Evolutionary conservation across 768 basidiomycete genomes (phyloP).

Genomic region (Vararia minispora): DNA sequence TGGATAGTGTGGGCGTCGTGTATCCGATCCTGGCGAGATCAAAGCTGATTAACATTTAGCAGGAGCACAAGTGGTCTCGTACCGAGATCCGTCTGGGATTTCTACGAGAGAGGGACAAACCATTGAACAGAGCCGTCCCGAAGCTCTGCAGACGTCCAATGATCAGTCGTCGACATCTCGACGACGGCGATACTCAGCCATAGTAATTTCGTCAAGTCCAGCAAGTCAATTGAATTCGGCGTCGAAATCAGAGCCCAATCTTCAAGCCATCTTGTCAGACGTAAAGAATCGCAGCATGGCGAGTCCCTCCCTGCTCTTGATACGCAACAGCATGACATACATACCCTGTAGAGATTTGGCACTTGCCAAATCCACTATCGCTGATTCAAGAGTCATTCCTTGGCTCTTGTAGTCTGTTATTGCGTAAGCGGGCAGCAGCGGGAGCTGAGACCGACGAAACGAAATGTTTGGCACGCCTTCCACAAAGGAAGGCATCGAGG

Average conservation of each 20-base stretch:
- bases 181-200: too few relatives aligned
- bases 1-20: too few relatives aligned
- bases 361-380: not conserved
- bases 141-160: too few relatives aligned
- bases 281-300: not conserved
- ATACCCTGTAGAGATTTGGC: not conserved
- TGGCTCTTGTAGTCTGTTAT: conserved; percentile 1
- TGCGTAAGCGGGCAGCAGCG: not conserved
- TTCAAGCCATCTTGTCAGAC: not conserved
- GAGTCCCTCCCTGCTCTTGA: not conserved
- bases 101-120: too few relatives aligned
- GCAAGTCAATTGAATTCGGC: too few relatives aligned
- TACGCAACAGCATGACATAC: conserved; percentile 1
- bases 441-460: not conserved
- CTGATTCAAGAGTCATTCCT: not conserved
- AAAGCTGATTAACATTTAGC: too few relatives aligned
- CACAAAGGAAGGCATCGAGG: not conserved
- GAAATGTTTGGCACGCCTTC: not conserved
- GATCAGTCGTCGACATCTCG: too few relatives aligned
- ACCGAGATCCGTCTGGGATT: too few relatives aligned
- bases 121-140: too few relatives aligned
- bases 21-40: too few relatives aligned
- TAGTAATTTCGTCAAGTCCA: too few relatives aligned
- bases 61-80: too few relatives aligned
- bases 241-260: not conserved